These are phyloP conservation scores for Chromosphaera perkinsii DNA, from an alignment of 208 protist species.

Conservation along the genomic window DNA sequence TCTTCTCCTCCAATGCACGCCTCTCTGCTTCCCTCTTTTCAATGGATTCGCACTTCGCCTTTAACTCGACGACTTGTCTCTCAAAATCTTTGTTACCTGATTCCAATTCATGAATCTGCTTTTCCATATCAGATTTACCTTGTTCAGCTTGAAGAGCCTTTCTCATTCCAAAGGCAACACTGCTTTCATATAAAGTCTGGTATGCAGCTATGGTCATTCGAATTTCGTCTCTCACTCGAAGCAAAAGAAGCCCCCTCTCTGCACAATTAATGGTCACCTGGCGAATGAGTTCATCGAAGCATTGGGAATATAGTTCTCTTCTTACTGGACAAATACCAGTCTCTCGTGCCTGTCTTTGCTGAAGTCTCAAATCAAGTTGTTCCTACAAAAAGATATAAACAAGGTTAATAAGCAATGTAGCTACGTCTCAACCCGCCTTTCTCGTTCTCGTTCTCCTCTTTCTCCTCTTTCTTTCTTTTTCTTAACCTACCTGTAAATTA, in stretches of 20 bases:
- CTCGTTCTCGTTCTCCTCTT: no score
- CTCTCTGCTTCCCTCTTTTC: constrained; percentile 68
- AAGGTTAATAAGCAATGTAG: no score
- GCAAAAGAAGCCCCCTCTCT: constrained; percentile 88
- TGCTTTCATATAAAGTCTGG: constrained; percentile 76
- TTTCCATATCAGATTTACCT: constrained; percentile 85
- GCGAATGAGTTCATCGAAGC: constrained; percentile 92
- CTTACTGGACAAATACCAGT: constrained; percentile 90
- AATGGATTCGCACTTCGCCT: constrained; percentile 78
- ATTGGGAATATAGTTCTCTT: constrained; percentile 88
- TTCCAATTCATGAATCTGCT: constrained; percentile 84
- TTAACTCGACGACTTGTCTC: constrained; percentile 60
- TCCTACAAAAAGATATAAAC: no score
- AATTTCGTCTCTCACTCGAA: constrained; percentile 89
- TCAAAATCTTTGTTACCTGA: constrained; percentile 2
- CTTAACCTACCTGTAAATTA: constrained; percentile 67
- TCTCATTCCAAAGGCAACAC: constrained; percentile 81
- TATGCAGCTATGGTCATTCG: constrained; percentile 77
- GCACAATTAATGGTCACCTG: constrained; percentile 94
- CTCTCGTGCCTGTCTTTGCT: constrained; percentile 79
- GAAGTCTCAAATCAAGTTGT: constrained; percentile 74
- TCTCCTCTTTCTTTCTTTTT: no score
- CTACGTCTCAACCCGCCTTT: no score
- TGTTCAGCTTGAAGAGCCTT: constrained; percentile 95
- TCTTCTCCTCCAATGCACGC: constrained; percentile 74